These are phyloP conservation scores for Zymoseptoria brevis DNA, from an alignment of 2,329 filamentous ascomycete species.

Conservation along the genomic window DNA sequence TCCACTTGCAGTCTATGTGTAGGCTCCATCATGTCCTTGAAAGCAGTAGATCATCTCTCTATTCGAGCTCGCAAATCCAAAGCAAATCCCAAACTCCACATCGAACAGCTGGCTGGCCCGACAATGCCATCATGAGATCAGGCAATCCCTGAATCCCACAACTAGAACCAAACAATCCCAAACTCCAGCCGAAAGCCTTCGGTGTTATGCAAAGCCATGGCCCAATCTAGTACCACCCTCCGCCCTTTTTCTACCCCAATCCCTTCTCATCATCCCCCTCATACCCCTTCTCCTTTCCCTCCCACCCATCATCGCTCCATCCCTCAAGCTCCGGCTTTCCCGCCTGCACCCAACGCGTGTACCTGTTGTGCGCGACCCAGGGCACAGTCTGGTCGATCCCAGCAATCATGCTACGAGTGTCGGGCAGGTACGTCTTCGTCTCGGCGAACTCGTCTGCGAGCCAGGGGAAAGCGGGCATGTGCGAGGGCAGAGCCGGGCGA, in stretches of 20 bases:
- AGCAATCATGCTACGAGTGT: too few relatives aligned
- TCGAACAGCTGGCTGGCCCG: neutral
- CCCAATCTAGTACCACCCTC: neutral
- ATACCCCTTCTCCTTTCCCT: neutral
- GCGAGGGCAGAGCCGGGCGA: too few relatives aligned
- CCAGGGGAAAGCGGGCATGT: too few relatives aligned
- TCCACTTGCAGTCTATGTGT: neutral
- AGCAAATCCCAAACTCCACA: neutral
- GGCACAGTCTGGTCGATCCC: too few relatives aligned
- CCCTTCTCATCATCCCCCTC: neutral
- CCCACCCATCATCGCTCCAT: neutral
- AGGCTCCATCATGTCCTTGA: neutral
- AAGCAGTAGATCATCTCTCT: neutral
- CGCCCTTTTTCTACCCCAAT: neutral
- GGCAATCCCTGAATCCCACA: neutral
- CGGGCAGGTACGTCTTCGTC: neutral
- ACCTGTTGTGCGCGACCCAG: too few relatives aligned
- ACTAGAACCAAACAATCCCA: neutral
- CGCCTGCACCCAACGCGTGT: neutral
- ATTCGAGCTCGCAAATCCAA: neutral
- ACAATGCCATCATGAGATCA: neutral
- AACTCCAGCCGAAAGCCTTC: neutral
- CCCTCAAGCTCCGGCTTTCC: neutral
- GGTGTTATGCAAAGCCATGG: neutral
- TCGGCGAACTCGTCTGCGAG: too few relatives aligned